Percentiles rank a stretch among this genome's conserved stretches.
These are phyloP conservation scores for Symbiodinium natans DNA, from an alignment of 73 alveolate genomes.

Conservation along the genomic window DNA sequence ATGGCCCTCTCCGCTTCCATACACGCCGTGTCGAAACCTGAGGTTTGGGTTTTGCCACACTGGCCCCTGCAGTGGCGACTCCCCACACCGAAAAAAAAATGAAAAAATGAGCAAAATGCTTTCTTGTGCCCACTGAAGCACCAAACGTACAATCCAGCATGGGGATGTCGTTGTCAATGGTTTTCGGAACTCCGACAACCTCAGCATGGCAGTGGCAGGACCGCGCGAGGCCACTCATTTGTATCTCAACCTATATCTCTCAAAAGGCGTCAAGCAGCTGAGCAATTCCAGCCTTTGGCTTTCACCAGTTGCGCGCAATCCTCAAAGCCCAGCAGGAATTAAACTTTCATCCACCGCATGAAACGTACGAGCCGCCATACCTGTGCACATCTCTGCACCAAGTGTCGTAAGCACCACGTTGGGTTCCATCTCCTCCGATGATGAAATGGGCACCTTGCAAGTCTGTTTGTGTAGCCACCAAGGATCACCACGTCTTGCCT, in stretches of 20 bases:
- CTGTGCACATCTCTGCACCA: background rate
- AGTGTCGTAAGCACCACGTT: constrained; percentile 87
- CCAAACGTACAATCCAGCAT: constrained; percentile 96
- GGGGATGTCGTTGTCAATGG: constrained; percentile 99
- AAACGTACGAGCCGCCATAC: too few species aligned
- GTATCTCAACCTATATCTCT: background rate
- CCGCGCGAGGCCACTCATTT: background rate
- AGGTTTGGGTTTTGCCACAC: too few species aligned
- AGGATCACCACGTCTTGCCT: too few species aligned
- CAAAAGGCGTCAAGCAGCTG: constrained; percentile 29
- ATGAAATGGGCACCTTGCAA: constrained; percentile 96
- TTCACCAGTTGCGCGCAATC: constrained; percentile 52
- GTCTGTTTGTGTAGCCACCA: constrained; percentile 91
- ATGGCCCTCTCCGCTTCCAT: constrained; percentile 98
- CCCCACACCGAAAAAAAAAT: too few species aligned
- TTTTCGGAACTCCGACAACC: constrained; percentile 99
- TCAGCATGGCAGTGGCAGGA: background rate
- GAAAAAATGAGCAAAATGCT: too few species aligned
- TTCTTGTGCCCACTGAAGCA: background rate
- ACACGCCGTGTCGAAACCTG: constrained; percentile 99
- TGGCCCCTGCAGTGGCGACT: too few species aligned
- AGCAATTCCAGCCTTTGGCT: constrained; percentile 66
- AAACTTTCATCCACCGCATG: too few species aligned
- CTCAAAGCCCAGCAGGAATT: background rate
- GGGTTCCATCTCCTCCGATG: constrained; percentile 99